A percentile compares a stretch with the other conserved stretches of the same genome.
phyloP scores from a whole-genome alignment of 306 rosid genomes.

The Macrotyloma uniflorum region DNA sequence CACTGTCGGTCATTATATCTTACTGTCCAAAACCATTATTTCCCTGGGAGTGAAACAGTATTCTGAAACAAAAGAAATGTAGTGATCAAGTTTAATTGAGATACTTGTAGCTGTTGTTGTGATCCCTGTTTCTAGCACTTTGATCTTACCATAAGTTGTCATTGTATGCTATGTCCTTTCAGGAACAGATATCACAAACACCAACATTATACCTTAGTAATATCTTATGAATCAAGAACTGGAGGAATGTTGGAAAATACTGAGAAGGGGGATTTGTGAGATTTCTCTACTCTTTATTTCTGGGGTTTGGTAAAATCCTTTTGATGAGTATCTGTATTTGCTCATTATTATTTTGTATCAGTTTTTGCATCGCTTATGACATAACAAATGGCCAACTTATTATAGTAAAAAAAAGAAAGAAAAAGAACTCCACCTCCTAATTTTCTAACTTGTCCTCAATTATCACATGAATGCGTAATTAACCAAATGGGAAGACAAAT shows the following conservation, averaged over 20 bases:
- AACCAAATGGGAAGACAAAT: not conserved
- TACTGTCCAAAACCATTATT: not conserved
- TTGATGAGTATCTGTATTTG: not conserved
- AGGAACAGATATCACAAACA: not conserved
- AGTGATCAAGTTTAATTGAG: not conserved
- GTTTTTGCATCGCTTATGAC: not conserved
- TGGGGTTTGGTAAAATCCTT: not conserved
- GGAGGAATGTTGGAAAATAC: too few relatives aligned
- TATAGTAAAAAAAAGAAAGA: not conserved
- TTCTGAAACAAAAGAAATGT: too few relatives aligned
- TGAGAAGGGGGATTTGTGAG: too few relatives aligned
- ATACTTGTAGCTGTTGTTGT: not conserved
- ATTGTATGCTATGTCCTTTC: not conserved
- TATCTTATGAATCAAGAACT: too few relatives aligned
- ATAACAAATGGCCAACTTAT: not conserved
- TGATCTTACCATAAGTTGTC: not conserved
- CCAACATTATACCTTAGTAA: not conserved
- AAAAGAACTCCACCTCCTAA: not conserved
- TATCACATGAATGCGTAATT: not conserved
- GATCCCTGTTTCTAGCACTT: not conserved
- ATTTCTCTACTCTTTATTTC: not conserved
- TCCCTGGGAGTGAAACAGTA: too few relatives aligned
- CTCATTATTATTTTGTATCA: not conserved
- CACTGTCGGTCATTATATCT: not conserved
- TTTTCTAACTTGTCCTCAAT: too few relatives aligned